Evolutionary conservation across 345 rosid genomes (phyloP), one percentile per base, ranked within the genome.

Genomic region (Brassica nigra): DNA sequence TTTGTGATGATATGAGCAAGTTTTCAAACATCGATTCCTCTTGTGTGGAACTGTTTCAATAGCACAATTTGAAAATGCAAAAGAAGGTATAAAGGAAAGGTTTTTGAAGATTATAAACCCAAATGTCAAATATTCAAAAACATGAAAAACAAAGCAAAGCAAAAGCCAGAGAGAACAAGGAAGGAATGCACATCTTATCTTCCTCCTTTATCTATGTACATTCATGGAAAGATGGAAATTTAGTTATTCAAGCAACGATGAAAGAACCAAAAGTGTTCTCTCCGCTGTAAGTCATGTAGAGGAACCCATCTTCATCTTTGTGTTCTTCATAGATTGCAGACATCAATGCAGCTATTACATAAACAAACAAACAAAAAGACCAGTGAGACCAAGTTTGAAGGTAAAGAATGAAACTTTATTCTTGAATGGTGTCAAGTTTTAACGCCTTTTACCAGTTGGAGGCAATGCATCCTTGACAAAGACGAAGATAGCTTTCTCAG

Each of bases 231-330:
- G 31, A 57, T 33, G 1, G 62, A 66, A 16, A 15, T 5, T 80
- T 23, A 1, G 9, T 80, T 23, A 4, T 62, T 80, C 70, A 80
- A 57, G 73, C 79, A 44, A 4, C 44, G 29, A 23, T 36, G 20
- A 31, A 15, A 54, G 63, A 76, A 44, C 99, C 99, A 59, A 95
- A 95, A 36, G 99, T 95, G 88, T 91, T 95, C 87, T 95, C 99
- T 4, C 99, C 96, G 2, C 99, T 95, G 94, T 92, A 95, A 37
- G 92, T 92, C 99, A 92, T 95, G 87, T 95, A 95, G 61, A 95
- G 93, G 84, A 95, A 95, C 27, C 99, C 97, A 79, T 95, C 99
- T 84, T 91, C 98, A 68, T 95, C 99, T 85, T 90, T 92, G 87
- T 92, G 91, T 82, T 95, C 99, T 75, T 95, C 98, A 15, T 90